Evolutionary conservation across 2,329 filamentous ascomycete genomes (phyloP), one percentile per base, ranked within the genome.

Genomic region (Colletotrichum tabaci): DNA sequence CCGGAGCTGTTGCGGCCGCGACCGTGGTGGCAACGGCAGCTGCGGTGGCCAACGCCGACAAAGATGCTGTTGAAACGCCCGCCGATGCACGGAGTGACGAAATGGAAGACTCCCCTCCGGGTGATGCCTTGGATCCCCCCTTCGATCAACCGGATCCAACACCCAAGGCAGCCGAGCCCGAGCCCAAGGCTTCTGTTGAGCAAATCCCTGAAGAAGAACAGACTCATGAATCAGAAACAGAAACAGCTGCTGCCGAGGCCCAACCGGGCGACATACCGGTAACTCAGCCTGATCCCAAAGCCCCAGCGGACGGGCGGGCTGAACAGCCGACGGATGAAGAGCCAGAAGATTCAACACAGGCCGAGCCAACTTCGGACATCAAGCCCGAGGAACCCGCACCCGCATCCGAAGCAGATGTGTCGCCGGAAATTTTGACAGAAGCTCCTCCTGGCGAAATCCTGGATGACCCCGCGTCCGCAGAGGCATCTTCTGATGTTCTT

Each of bases 21-120:
- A 62, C 47, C 16, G 57, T 26, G 18, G 57, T 57, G 9, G 47
- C 46, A 4, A 42, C 62, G 6, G 42, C 62, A 8, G 61, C 38
- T 15, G 55, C 18, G 12, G 46, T 58, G 10, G 44, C 38, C 35
- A 38, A 44, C 8, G 23, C 61, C 8, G 61, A 58, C 10, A 38
- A 58, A 15, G 38, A 52, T n/a, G 53, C 44, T 3, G 8, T 40
- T 13, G 47, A 55, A 21, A 13, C 40, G 1, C 8, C 57, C 1
- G 49, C 40, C 6, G n/a, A 38, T 44, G 38, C 15, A 23, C 16
- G 13, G 8, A 42, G 2, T 7, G 38, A 58, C 30, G 38, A 26
- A 7, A n/a, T 10, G 18, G 26, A 42, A 40, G 46, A 42, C 12
- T 4, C 10, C 12, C 2, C 16, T 12, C 26, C 47, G 18, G 60